Conservation (phyloP, 1,284 basidiomycete genomes). For the Boletus semigastroideus region DNA sequence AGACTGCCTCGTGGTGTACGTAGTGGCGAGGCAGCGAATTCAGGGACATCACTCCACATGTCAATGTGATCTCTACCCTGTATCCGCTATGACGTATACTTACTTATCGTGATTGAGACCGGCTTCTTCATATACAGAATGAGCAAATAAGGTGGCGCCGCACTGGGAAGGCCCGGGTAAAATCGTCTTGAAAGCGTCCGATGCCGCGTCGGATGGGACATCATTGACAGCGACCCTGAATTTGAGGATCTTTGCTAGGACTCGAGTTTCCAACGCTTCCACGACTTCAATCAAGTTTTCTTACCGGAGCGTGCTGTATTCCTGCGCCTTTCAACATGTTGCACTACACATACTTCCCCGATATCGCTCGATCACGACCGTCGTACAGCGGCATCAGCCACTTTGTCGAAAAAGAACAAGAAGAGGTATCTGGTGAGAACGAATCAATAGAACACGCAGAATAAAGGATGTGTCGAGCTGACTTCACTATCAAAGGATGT, state of each 20-base stretch:
- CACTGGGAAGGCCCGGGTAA: conserved; percentile 64
- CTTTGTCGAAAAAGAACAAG: conserved; percentile 35
- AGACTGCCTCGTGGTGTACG: conserved; percentile 7
- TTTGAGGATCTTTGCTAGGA: conserved; percentile 43
- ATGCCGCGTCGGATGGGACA: conserved; percentile 60
- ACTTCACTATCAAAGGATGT: conserved; percentile 51
- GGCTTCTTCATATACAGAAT: conserved; percentile 58
- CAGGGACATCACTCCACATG: background rate
- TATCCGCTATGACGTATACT: conserved; percentile 15
- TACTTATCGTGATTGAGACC: conserved; percentile 19
- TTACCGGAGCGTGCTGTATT: conserved; percentile 61
- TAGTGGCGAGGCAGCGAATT: background rate
- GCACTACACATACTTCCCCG: conserved; percentile 65
- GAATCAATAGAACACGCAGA: conserved; percentile 28
- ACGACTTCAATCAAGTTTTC: conserved; percentile 69
- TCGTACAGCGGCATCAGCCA: conserved; percentile 75
- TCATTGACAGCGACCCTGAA: conserved; percentile 74
- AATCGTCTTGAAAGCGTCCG: conserved; percentile 72
- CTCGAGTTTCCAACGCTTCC: conserved; percentile 50
- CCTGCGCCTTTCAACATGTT: conserved; percentile 80
- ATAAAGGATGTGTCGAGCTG: conserved; percentile 8
- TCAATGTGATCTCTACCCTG: background rate
- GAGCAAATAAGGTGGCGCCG: conserved; percentile 53
- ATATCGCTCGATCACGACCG: conserved; percentile 78
- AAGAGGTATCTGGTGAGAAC: conserved; percentile 41